A percentile compares a stretch with the other conserved stretches of the same genome.
Evolutionary conservation across 768 basidiomycete species (phyloP).

Genomic region (Calocybe gangraenosa): DNA sequence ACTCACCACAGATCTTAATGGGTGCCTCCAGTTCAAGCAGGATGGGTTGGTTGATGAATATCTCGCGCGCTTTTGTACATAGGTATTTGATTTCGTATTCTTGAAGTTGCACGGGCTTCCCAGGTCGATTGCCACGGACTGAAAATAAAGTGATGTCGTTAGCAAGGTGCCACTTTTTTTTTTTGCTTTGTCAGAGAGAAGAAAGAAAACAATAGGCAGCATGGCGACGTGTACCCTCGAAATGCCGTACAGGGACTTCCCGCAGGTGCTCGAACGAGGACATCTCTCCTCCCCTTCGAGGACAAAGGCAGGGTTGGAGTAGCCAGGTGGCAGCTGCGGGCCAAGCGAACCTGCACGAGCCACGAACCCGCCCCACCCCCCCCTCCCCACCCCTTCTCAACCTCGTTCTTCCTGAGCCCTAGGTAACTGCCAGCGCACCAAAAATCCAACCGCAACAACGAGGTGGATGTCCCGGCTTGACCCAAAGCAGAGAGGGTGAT

Average conservation of each 20-base stretch:
- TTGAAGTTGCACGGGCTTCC: slow-evolving; percentile 95
- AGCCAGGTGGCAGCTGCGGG: too few relatives aligned
- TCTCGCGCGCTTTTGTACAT: slow-evolving; percentile 97
- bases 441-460: too few relatives aligned
- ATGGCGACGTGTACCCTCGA: too few relatives aligned
- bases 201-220: neutral
- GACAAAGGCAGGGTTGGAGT: too few relatives aligned
- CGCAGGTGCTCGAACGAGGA: too few relatives aligned
- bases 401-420: neutral
- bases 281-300: too few relatives aligned
- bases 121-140: slow-evolving; percentile 98
- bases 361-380: too few relatives aligned
- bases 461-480: neutral
- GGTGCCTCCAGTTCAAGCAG: slow-evolving; percentile 97
- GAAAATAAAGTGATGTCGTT: slow-evolving; percentile 18
- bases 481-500: neutral
- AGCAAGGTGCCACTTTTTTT: too few relatives aligned
- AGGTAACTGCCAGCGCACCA: neutral
- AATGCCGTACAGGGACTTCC: too few relatives aligned
- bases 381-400: neutral
- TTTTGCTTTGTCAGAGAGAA: slow-evolving; percentile 7
- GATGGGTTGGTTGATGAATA: slow-evolving; percentile 99
- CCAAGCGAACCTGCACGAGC: too few relatives aligned
- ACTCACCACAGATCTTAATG: slow-evolving; percentile 96
- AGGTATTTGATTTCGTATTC: slow-evolving; percentile 99